Conservation (phyloP, 306 rosid genomes). For the Benincasa hispida region DNA sequence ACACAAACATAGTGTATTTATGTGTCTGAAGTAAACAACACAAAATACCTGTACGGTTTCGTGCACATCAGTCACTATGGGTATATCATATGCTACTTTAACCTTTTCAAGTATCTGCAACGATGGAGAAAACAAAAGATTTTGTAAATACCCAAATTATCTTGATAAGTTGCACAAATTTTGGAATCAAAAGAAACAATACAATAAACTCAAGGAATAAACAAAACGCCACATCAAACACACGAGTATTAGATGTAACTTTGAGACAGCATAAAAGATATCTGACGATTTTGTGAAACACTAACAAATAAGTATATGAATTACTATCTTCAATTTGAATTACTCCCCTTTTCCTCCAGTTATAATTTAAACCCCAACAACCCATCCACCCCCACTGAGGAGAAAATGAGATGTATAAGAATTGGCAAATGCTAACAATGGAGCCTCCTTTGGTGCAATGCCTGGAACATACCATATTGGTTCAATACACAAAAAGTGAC, state of each 20-base stretch:
- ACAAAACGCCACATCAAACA: not conserved
- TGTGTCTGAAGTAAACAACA: not conserved
- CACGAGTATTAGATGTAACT: not conserved
- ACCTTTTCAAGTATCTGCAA: slow-evolving; percentile 88
- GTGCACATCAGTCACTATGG: slow-evolving; percentile 84
- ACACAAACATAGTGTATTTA: not conserved
- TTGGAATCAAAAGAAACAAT: not conserved
- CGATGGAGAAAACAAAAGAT: not conserved
- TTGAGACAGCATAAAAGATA: not conserved
- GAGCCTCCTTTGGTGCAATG: not conserved
- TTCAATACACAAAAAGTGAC: not conserved
- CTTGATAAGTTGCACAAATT: not conserved
- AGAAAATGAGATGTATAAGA: not conserved
- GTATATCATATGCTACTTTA: slow-evolving; percentile 77
- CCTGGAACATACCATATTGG: not conserved
- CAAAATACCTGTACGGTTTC: slow-evolving; percentile 52
- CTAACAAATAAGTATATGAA: not conserved
- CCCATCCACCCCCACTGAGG: not conserved
- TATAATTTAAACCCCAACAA: not conserved
- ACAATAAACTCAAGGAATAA: not conserved
- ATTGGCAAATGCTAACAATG: not conserved
- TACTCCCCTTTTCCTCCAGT: not conserved
- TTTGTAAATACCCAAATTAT: not conserved
- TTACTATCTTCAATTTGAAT: not conserved
- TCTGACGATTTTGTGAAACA: not conserved